Percentiles rank a stretch among this genome's conserved stretches.
These are phyloP conservation scores for Sonneratia caseolaris DNA, from an alignment of 345 rosid genomes.

Conservation along the genomic window DNA sequence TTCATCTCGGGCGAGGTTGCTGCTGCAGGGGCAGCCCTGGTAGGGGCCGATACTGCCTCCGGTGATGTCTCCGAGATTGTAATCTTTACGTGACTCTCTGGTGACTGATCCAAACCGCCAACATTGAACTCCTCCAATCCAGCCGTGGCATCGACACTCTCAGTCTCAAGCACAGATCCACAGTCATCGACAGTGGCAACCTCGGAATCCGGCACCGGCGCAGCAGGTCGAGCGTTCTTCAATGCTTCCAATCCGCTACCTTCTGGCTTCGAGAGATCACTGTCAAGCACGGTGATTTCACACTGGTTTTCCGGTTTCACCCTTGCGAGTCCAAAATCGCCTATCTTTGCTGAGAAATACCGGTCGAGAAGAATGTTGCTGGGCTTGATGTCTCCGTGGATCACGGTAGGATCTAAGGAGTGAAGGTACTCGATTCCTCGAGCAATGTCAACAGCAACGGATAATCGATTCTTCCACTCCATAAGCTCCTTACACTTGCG, in stretches of 20 bases:
- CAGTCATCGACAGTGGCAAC: slow-evolving; percentile 38
- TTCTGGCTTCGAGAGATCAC: slow-evolving; percentile 13
- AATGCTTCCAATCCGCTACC: slow-evolving; percentile 16
- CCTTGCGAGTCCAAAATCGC: slow-evolving; percentile 90
- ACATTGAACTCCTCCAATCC: slow-evolving; percentile 52
- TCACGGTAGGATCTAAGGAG: slow-evolving; percentile 52
- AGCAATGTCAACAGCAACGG: slow-evolving; percentile 51
- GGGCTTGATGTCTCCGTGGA: slow-evolving; percentile 87
- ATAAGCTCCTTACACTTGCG: slow-evolving; percentile 54
- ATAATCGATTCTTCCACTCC: slow-evolving; percentile 54
- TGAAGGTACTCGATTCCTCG: slow-evolving; percentile 67
- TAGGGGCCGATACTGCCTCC: slow-evolving; percentile 30
- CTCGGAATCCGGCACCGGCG: slow-evolving; percentile 25
- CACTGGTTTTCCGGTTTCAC: slow-evolving; percentile 38
- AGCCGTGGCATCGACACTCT: slow-evolving; percentile 47
- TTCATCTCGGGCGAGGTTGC: slow-evolving; percentile 22
- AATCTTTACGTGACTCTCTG: slow-evolving; percentile 30
- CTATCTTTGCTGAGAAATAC: slow-evolving; percentile 52
- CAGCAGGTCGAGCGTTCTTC: slow-evolving; percentile 4
- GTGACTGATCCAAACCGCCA: slow-evolving; percentile 50
- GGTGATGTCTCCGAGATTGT: slow-evolving; percentile 37
- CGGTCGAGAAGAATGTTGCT: slow-evolving; percentile 71
- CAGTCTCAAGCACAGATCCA: slow-evolving; percentile 61
- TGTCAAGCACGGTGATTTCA: slow-evolving; percentile 20
- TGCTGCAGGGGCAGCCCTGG: slow-evolving; percentile 13